These are phyloP conservation scores for Teunomyces stri DNA, from an alignment of 805 yeast genomes.

Conservation along the genomic window DNA sequence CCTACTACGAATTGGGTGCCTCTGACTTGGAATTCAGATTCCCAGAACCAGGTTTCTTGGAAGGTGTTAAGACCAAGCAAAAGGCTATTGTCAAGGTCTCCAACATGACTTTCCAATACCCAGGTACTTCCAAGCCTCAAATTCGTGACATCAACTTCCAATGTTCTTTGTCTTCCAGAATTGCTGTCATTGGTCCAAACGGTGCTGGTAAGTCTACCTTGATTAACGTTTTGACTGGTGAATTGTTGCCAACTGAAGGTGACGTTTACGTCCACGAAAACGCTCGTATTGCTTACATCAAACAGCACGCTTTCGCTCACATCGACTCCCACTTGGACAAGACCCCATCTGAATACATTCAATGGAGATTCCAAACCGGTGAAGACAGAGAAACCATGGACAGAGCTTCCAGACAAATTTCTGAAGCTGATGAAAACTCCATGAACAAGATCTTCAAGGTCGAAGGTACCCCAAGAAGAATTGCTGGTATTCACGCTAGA, in stretches of 20 bases:
- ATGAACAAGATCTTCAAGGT: constrained; percentile 99
- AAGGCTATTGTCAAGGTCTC: constrained; percentile 98
- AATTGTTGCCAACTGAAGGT: constrained; percentile 96
- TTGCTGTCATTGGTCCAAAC: constrained; percentile 99
- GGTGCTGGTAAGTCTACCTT: constrained; percentile 99
- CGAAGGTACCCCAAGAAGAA: constrained; percentile 98
- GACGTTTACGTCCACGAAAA: constrained; percentile 99
- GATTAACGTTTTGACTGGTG: constrained; percentile 99
- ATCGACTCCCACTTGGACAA: constrained; percentile 97
- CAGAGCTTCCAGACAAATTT: constrained; percentile 98
- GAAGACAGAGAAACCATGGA: constrained; percentile 99
- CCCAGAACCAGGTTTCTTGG: constrained; percentile 99
- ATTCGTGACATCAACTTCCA: constrained; percentile 90
- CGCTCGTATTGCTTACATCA: constrained; percentile 99
- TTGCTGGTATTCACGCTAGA: constrained; percentile 90
- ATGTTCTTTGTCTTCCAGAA: constrained; percentile 98
- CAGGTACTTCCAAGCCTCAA: constrained; percentile 98
- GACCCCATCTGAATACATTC: constrained; percentile 99
- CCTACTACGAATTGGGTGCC: constrained; percentile 98
- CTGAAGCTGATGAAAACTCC: constrained; percentile 94
- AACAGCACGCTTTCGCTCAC: constrained; percentile 99
- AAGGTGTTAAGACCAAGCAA: constrained; percentile 99
- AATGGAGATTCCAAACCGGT: constrained; percentile 99
- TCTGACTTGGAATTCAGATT: constrained; percentile 93
- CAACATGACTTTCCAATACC: constrained; percentile 98